Evolutionary conservation across 2,329 filamentous ascomycete species (phyloP).

Genomic region (Botrytis porri): DNA sequence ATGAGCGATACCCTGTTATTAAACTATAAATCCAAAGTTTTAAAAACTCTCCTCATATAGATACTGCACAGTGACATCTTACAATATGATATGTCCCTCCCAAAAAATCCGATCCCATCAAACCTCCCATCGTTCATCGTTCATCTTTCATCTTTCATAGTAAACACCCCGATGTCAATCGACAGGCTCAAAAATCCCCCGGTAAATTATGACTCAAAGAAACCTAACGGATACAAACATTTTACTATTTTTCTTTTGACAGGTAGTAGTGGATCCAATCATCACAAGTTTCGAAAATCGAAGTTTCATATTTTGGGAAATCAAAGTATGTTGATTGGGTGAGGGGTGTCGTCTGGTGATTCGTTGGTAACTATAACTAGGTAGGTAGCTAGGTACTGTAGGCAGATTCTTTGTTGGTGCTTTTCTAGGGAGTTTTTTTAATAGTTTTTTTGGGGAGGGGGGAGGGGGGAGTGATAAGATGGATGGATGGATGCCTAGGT

Average conservation of each 20-base stretch:
- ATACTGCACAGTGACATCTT: neutral
- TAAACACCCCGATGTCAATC: neutral
- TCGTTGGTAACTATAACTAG: too few species aligned
- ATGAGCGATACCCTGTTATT: neutral
- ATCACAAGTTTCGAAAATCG: neutral
- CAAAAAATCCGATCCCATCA: neutral
- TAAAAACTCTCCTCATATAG: neutral
- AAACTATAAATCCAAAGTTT: neutral
- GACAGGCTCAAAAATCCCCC: neutral
- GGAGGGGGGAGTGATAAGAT: too few species aligned
- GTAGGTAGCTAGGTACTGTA: too few species aligned
- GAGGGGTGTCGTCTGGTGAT: neutral
- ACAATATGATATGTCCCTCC: too few species aligned
- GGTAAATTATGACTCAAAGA: neutral
- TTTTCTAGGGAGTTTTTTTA: too few species aligned
- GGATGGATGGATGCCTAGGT: too few species aligned
- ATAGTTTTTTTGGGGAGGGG: too few species aligned
- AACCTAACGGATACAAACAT: neutral
- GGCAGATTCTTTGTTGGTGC: too few species aligned
- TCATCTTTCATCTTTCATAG: too few species aligned
- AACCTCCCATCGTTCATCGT: neutral
- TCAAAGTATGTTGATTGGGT: constrained; percentile 11
- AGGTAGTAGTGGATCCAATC: neutral
- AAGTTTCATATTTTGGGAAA: too few species aligned
- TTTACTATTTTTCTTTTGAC: too few species aligned